phyloP scores from a whole-genome alignment of 768 basidiomycete species.

The Boletus tomentosulus region DNA sequence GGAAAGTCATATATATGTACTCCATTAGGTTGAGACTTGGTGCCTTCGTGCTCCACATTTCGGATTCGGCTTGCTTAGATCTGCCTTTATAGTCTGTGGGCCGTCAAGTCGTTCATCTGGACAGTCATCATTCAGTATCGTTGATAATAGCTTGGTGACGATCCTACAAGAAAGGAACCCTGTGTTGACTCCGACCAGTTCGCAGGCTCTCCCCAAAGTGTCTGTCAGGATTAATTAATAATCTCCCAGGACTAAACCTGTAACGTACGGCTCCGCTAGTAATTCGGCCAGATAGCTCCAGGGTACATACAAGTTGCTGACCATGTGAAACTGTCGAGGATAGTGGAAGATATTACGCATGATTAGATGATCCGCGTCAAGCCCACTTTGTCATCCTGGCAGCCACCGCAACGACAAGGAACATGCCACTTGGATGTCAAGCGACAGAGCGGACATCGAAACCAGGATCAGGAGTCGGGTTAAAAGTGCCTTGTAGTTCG shows the following conservation, averaged over 20 bases:
- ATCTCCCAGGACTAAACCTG: neutral
- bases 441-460: slow-evolving; percentile 73
- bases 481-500: slow-evolving; percentile 58
- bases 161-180: slow-evolving; percentile 76
- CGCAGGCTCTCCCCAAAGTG: slow-evolving; percentile 79
- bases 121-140: neutral
- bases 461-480: slow-evolving; percentile 72
- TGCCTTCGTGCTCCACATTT: slow-evolving; percentile 64
- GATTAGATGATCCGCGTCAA: neutral
- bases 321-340: slow-evolving; percentile 77
- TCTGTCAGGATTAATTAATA: slow-evolving; percentile 39
- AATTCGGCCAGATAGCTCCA: slow-evolving; percentile 60
- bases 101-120: slow-evolving; percentile 65
- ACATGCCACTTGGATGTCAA: slow-evolving; percentile 87
- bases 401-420: slow-evolving; percentile 79
- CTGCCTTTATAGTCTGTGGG: slow-evolving; percentile 51
- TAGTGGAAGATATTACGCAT: slow-evolving; percentile 22
- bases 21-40: too few species aligned
- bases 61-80: slow-evolving; percentile 58
- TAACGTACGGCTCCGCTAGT: slow-evolving; percentile 51
- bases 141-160: neutral
- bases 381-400: slow-evolving; percentile 82
- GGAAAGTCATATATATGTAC: too few species aligned
- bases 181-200: slow-evolving; percentile 83
- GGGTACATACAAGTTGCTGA: slow-evolving; percentile 53